Evolutionary conservation across 345 rosid genomes (phyloP).

Genomic region (Isatis tinctoria): DNA sequence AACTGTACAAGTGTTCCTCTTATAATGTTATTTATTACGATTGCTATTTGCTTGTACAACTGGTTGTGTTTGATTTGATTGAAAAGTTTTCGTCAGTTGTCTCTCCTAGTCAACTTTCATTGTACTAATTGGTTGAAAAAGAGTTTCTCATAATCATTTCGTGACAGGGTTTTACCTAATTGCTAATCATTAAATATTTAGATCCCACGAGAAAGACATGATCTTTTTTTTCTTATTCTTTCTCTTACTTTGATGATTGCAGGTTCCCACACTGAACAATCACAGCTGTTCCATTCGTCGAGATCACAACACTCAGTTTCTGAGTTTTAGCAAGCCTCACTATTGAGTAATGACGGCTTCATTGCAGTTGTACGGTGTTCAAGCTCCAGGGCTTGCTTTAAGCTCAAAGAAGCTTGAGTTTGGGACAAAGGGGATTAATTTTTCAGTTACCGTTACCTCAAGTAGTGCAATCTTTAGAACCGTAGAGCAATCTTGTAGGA

Average conservation of each 20-base stretch:
- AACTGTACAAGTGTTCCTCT: not conserved
- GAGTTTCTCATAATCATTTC: not conserved
- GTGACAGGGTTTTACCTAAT: not conserved
- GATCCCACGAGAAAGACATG: slow-evolving; percentile 6
- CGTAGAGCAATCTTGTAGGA: slow-evolving; percentile 32
- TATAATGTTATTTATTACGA: not conserved
- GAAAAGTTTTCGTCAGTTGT: not conserved
- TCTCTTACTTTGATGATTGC: slow-evolving; percentile 1
- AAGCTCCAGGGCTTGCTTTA: slow-evolving; percentile 32
- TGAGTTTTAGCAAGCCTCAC: slow-evolving; percentile 11
- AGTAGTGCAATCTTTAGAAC: slow-evolving; percentile 20
- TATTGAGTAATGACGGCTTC: slow-evolving; percentile 15
- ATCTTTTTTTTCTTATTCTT: not conserved
- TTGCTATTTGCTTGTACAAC: not conserved
- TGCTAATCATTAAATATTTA: not conserved
- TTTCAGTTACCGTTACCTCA: slow-evolving; percentile 11
- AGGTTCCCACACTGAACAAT: slow-evolving; percentile 4
- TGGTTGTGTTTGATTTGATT: not conserved
- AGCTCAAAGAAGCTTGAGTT: slow-evolving; percentile 20
- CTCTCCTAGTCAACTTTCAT: not conserved
- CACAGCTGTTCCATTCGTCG: slow-evolving; percentile 22
- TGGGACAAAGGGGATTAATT: slow-evolving; percentile 8
- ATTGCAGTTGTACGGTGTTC: slow-evolving; percentile 29
- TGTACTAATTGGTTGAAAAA: not conserved
- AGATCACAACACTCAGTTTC: slow-evolving; percentile 19